These are phyloP conservation scores for Backusella tarrabulga DNA, from an alignment of 192 early-diverging fungal genomes.

Conservation along the genomic window DNA sequence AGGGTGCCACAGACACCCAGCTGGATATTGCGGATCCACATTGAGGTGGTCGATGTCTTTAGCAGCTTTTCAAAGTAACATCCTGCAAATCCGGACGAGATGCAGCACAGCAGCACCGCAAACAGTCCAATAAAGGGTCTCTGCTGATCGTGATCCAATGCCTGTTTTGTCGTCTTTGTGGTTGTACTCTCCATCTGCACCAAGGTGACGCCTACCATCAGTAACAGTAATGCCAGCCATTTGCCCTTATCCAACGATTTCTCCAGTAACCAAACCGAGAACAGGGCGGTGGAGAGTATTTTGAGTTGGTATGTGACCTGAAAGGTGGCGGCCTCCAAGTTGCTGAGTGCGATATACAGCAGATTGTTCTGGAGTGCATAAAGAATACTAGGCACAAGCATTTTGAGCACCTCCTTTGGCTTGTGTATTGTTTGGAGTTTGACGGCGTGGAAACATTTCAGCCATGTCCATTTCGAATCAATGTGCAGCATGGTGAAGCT, in stretches of 20 bases:
- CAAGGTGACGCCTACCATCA: conserved; percentile 79
- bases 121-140: conserved; percentile 63
- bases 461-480: background rate
- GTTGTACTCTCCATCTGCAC: conserved; percentile 67
- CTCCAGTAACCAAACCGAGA: conserved; percentile 74
- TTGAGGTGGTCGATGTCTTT: conserved; percentile 70
- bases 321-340: conserved; percentile 83
- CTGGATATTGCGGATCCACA: conserved; percentile 86
- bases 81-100: conserved; percentile 82
- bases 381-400: conserved; percentile 73
- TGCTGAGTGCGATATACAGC: conserved; percentile 76
- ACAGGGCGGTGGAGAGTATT: conserved; percentile 84
- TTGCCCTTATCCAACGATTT: conserved; percentile 56
- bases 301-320: conserved; percentile 93
- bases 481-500: conserved; percentile 41
- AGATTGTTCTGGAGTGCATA: conserved; percentile 89
- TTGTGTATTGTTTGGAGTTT: conserved; percentile 51
- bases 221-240: conserved; percentile 71
- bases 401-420: conserved; percentile 65
- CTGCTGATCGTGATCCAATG: conserved; percentile 23
- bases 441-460: conserved; percentile 21
- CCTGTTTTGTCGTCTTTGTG: background rate
- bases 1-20: conserved; percentile 60
- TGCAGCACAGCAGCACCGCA: conserved; percentile 69
- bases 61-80: conserved; percentile 91